Percentiles rank a stretch among this genome's conserved stretches.
Conservation (phyloP, 352 stramenopile genomes). For the Pythium volutum region DNA sequence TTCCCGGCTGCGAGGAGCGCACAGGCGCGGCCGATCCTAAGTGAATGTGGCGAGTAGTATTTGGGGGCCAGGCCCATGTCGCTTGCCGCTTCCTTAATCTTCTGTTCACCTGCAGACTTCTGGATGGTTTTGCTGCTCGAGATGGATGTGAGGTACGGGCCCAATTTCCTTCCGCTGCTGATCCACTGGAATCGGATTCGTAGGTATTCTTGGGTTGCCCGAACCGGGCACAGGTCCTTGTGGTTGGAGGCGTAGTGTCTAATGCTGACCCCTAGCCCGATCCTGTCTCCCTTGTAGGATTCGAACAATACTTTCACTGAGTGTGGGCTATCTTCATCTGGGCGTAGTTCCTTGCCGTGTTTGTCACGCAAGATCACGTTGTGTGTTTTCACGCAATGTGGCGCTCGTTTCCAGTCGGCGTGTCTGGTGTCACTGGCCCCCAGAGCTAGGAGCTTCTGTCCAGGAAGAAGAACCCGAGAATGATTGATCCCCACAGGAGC, state of each 20-base stretch:
- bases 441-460: conserved; percentile 28
- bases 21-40: conserved; percentile 23
- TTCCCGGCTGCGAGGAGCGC: conserved; percentile 26
- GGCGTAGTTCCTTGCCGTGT: background rate
- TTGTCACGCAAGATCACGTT: conserved; percentile 12
- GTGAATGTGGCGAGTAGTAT: conserved; percentile 26
- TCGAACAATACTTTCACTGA: conserved; percentile 16
- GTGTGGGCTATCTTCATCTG: background rate
- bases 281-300: conserved; percentile 13
- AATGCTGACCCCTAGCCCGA: conserved; percentile 7
- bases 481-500: conserved; percentile 22
- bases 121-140: conserved; percentile 17
- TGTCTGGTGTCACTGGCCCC: conserved; percentile 2
- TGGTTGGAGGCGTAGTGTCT: conserved; percentile 19
- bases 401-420: conserved; percentile 3
- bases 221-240: conserved; percentile 16
- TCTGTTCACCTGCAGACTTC: conserved; percentile 13
- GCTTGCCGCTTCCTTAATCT: conserved; percentile 23
- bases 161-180: background rate
- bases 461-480: conserved; percentile 27
- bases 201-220: conserved; percentile 17
- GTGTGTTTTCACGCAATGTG: conserved; percentile 15
- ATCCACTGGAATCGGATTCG: conserved; percentile 5
- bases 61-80: conserved; percentile 7
- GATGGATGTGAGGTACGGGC: conserved; percentile 16